These are phyloP conservation scores for Monilinia fructigena DNA, from an alignment of 2,329 filamentous ascomycete genomes.

Conservation along the genomic window DNA sequence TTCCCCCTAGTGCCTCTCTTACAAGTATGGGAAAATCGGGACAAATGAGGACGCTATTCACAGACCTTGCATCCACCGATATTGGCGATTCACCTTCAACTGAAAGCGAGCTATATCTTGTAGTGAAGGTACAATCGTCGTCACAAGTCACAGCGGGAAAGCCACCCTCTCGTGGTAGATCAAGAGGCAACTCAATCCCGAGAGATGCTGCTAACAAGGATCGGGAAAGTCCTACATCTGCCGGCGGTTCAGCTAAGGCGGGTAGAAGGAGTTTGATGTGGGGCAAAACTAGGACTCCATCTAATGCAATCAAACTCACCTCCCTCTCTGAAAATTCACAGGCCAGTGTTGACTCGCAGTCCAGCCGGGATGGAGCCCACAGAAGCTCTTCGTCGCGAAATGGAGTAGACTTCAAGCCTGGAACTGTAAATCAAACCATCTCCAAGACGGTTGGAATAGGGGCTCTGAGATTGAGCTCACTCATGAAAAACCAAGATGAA, in stretches of 20 bases:
- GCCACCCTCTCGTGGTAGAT: conserved; percentile 33
- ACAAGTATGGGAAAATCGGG: conserved; percentile 62
- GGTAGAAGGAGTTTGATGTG: conserved; percentile 69
- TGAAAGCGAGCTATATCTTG: conserved; percentile 74
- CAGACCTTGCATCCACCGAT: conserved; percentile 63
- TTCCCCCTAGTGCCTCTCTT: conserved; percentile 72
- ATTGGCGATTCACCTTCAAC: conserved; percentile 60
- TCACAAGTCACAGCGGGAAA: conserved; percentile 35
- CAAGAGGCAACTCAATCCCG: conserved; percentile 26
- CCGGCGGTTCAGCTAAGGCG: conserved; percentile 49
- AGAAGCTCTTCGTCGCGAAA: conserved; percentile 51
- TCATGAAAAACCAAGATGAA: conserved; percentile 71
- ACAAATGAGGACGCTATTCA: conserved; percentile 81
- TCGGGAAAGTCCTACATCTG: conserved; percentile 46
- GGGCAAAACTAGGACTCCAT: conserved; percentile 53
- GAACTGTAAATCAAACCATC: conserved; percentile 48
- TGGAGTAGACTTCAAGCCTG: conserved; percentile 38
- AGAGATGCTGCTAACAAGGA: conserved; percentile 33
- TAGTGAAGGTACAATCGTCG: conserved; percentile 65
- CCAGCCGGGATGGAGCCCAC: conserved; percentile 45
- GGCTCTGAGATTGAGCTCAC: conserved; percentile 69
- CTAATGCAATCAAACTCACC: conserved; percentile 49
- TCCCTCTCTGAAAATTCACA: conserved; percentile 43
- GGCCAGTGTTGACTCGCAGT: conserved; percentile 13
- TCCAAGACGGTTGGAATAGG: conserved; percentile 75